These are phyloP conservation scores for Phoenix dactylifera DNA, from an alignment of 176 grass and related monocot genomes.

Conservation along the genomic window DNA sequence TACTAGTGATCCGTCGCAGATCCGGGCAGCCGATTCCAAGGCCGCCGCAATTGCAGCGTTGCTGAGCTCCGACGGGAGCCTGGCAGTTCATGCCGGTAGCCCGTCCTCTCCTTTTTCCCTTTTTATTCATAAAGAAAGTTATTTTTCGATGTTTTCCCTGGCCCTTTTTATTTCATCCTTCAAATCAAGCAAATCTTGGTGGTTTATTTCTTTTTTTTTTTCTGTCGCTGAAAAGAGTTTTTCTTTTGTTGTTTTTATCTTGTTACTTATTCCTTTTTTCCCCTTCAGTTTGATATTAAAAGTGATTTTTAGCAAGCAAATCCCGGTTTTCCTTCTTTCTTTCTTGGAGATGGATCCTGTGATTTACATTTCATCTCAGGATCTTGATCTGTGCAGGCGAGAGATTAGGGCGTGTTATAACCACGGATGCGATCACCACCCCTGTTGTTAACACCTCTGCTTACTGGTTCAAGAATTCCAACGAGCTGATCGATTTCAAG, in stretches of 20 bases:
- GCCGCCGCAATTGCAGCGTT: conserved; percentile 16
- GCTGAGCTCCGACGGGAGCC: conserved; percentile 87
- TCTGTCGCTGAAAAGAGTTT: background rate
- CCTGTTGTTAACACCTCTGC: conserved; percentile 96
- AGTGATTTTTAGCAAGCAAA: too few relatives aligned
- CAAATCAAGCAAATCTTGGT: too few relatives aligned
- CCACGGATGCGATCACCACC: conserved; percentile 89
- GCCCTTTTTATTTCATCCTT: too few relatives aligned
- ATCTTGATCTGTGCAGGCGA: conserved; percentile 47
- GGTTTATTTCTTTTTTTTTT: conserved; percentile 6
- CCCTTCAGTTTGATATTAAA: too few relatives aligned
- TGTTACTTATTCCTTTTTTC: too few relatives aligned
- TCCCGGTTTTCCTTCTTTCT: background rate
- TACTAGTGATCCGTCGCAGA: conserved; percentile 41
- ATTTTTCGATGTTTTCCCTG: too few relatives aligned
- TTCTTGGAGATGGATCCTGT: background rate
- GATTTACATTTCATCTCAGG: background rate
- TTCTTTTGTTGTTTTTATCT: background rate
- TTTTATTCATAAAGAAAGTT: too few relatives aligned
- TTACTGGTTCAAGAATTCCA: conserved; percentile 95
- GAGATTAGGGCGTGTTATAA: conserved; percentile 80
- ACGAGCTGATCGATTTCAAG: conserved; percentile 99
- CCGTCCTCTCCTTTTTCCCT: too few relatives aligned
- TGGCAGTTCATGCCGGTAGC: conserved; percentile 90
- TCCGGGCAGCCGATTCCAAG: conserved; percentile 20